These are phyloP conservation scores for Talaromyces sp. DNA, from an alignment of 2,329 filamentous ascomycete genomes.

Conservation along the genomic window DNA sequence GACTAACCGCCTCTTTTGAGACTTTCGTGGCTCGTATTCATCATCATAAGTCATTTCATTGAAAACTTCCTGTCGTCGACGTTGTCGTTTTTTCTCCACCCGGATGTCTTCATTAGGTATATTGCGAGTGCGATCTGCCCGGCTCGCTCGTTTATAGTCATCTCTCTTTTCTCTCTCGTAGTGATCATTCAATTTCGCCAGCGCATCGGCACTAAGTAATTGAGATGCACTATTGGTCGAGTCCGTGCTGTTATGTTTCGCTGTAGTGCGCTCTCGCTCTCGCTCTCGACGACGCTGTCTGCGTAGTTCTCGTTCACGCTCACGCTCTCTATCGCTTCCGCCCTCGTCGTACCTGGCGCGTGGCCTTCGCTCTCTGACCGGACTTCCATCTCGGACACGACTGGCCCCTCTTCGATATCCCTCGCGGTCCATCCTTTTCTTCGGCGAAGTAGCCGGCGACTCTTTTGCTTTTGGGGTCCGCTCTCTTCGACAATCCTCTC, in stretches of 20 bases:
- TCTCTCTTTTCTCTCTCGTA: slow-evolving; percentile 51
- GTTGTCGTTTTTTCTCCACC: slow-evolving; percentile 7
- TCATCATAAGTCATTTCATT: slow-evolving; percentile 14
- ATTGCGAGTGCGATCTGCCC: slow-evolving; percentile 10
- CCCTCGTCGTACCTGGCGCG: slow-evolving; percentile 18
- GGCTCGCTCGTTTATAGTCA: slow-evolving; percentile 15
- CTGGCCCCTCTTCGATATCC: slow-evolving; percentile 25
- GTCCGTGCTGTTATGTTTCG: slow-evolving; percentile 30
- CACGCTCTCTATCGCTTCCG: slow-evolving; percentile 13
- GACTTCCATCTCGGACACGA: slow-evolving; percentile 19
- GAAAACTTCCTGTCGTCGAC: slow-evolving; percentile 3
- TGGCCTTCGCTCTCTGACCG: slow-evolving; percentile 15
- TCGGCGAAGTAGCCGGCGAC: slow-evolving; percentile 31
- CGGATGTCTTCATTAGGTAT: slow-evolving; percentile 7
- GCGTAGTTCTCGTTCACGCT: slow-evolving; percentile 12
- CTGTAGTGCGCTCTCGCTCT: slow-evolving; percentile 13
- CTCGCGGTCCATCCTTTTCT: slow-evolving; percentile 29
- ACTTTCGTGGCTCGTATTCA: slow-evolving; percentile 26
- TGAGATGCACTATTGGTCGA: slow-evolving; percentile 38
- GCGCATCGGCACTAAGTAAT: slow-evolving; percentile 48
- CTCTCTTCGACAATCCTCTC: slow-evolving; percentile 13
- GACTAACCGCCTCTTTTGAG: slow-evolving; percentile 57
- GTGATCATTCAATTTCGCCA: slow-evolving; percentile 60
- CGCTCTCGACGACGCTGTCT: slow-evolving; percentile 15
- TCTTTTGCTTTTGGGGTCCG: slow-evolving; percentile 27